Evolutionary conservation across 805 yeast species (phyloP), one percentile per base, ranked within the genome.

Genomic region (Schizosaccharomyces osmophilus): DNA sequence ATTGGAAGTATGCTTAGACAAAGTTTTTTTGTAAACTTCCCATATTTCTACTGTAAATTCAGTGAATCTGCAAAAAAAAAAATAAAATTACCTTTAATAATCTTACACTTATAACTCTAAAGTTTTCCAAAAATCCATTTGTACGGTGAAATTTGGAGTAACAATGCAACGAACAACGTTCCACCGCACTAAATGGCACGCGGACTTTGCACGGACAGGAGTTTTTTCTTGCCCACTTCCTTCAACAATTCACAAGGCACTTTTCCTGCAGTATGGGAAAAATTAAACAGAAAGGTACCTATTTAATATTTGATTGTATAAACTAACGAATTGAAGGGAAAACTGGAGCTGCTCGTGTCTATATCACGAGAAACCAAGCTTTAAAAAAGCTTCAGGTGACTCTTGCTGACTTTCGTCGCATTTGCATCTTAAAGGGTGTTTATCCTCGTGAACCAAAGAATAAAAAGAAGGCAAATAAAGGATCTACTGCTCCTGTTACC

Each of bases 401-500:
- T 2, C 77, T 93, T 60, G 97, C 97, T 13, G 98, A 93, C 74
- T 93, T 93, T 80, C 71, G 95, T 75, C 82, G 98, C 69, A 78
- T 93, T 70, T 93, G 98, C 78, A 93, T 93, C 71, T 87, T 93
- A 79, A 93, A 93, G 73, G 98, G 98, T 61, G 89, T 93, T 65
- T 93, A 87, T 71, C 98, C 98, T 62, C 81, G 98, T 71, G 97
- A 88, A 70, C 97, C 97, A 59, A 78, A 89, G 68, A 87, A 87
- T 73, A 93, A 89, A 76, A 87, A 85, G 81, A 89, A 87, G 78
- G 96, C 97, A 63, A 90, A 88, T 73, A 93, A 87, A 73, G 97
- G 98, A 26, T 85, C 95, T n/a, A 87, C 97, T 6, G 95, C 94
- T 31, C 95, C 95, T 59, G 84, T 85, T 29, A 93, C 98, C 3